Conservation (phyloP, 805 yeast species). For the Torulaspora maleeae region DNA sequence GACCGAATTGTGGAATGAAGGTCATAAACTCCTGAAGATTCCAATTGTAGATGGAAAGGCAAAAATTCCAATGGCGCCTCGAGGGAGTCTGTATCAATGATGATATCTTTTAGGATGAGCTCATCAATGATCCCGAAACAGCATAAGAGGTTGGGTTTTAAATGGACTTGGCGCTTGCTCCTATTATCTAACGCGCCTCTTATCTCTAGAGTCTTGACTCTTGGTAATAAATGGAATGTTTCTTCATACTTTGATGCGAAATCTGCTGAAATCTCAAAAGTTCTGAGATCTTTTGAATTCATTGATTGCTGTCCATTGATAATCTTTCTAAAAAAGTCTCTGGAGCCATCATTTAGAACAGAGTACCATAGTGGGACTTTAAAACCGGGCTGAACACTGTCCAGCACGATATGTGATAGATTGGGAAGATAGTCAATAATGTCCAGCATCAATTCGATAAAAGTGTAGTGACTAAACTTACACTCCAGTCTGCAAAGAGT, state of each 20-base stretch:
- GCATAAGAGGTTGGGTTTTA: slow-evolving; percentile 43
- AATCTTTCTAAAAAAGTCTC: slow-evolving; percentile 33
- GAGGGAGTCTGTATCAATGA: slow-evolving; percentile 43
- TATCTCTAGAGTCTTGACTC: slow-evolving; percentile 29
- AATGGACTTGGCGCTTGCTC: slow-evolving; percentile 16
- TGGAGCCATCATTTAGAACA: slow-evolving; percentile 33
- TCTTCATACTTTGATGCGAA: slow-evolving; percentile 29
- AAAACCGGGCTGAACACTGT: slow-evolving; percentile 50
- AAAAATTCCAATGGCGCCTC: slow-evolving; percentile 35
- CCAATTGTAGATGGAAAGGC: slow-evolving; percentile 27
- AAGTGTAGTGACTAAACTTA: slow-evolving; percentile 29
- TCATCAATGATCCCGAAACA: slow-evolving; percentile 44
- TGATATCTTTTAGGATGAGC: slow-evolving; percentile 43
- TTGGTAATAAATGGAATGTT: slow-evolving; percentile 27
- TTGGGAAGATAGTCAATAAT: slow-evolving; percentile 47
- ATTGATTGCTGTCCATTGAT: slow-evolving; percentile 33
- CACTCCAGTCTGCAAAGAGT: slow-evolving; percentile 20
- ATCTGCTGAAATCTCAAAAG: slow-evolving; percentile 28
- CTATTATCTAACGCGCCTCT: slow-evolving; percentile 17
- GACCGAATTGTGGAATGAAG: slow-evolving; percentile 37
- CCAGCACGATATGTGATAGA: slow-evolving; percentile 38
- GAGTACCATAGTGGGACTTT: slow-evolving; percentile 46
- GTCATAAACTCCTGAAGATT: slow-evolving; percentile 22
- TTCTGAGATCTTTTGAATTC: slow-evolving; percentile 30
- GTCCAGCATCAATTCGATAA: slow-evolving; percentile 38